Evolutionary conservation across 306 rosid genomes (phyloP).

Genomic region (Prunus mume): DNA sequence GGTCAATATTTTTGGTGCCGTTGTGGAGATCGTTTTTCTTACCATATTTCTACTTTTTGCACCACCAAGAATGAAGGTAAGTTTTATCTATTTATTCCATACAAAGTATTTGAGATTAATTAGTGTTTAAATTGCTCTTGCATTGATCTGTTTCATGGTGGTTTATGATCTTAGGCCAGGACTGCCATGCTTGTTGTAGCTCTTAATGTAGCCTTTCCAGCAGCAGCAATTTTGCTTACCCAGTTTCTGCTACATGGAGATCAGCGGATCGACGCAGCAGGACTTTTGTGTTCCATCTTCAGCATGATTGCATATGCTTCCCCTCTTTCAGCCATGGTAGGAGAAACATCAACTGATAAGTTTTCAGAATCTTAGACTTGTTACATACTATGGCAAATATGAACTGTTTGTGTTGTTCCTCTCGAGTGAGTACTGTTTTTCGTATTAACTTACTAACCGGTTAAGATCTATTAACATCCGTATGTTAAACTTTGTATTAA

Average conservation of each 20-base stretch:
- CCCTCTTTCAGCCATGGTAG: slow-evolving; percentile 38
- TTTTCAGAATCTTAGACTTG: too few species aligned
- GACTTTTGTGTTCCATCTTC: slow-evolving; percentile 19
- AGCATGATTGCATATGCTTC: slow-evolving; percentile 39
- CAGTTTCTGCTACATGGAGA: slow-evolving; percentile 24
- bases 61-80: slow-evolving; percentile 38
- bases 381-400: too few species aligned
- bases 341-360: not conserved
- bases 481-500: not conserved
- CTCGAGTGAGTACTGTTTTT: too few species aligned
- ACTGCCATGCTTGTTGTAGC: slow-evolving; percentile 28
- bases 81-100: not conserved
- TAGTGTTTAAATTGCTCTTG: not conserved
- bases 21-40: slow-evolving; percentile 29
- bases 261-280: slow-evolving; percentile 27
- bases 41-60: slow-evolving; percentile 27
- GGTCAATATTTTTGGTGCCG: slow-evolving; percentile 28
- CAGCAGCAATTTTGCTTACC: slow-evolving; percentile 23
- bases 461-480: not conserved
- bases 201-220: slow-evolving; percentile 30
- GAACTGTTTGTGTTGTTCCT: too few species aligned
- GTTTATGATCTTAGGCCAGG: slow-evolving; percentile 13
- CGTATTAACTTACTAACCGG: not conserved
- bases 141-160: not conserved
- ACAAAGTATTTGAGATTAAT: not conserved